phyloP scores from a whole-genome alignment of 1,139 yeast genomes.

The Casaregolazyma suthepensis region DNA sequence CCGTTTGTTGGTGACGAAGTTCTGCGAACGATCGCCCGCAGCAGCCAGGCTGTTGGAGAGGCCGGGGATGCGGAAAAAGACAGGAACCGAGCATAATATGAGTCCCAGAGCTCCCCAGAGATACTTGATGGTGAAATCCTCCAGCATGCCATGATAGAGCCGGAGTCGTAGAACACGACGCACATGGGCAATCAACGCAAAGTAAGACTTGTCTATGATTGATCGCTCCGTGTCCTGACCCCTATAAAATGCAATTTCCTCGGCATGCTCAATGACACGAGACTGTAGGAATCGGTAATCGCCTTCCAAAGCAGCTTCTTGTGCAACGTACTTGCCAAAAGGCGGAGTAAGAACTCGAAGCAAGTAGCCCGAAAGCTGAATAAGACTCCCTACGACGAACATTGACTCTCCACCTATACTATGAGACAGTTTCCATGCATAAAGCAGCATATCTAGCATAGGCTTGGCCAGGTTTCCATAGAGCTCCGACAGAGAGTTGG shows the following conservation, averaged over 20 bases:
- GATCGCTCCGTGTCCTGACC: conserved; percentile 81
- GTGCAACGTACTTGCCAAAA: conserved; percentile 74
- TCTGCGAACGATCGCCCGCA: conserved; percentile 36
- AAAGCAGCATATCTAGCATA: conserved; percentile 67
- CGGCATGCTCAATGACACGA: conserved; percentile 68
- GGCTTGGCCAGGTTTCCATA: conserved; percentile 91
- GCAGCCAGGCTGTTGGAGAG: conserved; percentile 12
- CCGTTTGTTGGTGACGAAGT: conserved; percentile 86
- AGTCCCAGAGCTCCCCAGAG: conserved; percentile 96
- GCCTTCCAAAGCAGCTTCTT: conserved; percentile 78
- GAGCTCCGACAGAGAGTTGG: conserved; percentile 63
- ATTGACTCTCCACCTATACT: conserved; percentile 84
- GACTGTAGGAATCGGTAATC: conserved; percentile 79
- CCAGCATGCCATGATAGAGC: conserved; percentile 58
- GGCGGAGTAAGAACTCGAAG: conserved; percentile 81
- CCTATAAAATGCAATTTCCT: conserved; percentile 79
- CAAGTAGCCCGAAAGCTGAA: conserved; percentile 72
- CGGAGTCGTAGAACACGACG: conserved; percentile 76
- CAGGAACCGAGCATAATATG: conserved; percentile 81
- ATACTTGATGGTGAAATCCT: conserved; percentile 74
- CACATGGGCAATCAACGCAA: conserved; percentile 72
- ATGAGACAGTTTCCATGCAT: conserved; percentile 73
- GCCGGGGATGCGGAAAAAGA: conserved; percentile 59
- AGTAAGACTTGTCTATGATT: conserved; percentile 71
- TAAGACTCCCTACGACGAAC: conserved; percentile 68